phyloP scores from a whole-genome alignment of 2,329 filamentous ascomycete genomes.

The Phialemonium atrogriseum region DNA sequence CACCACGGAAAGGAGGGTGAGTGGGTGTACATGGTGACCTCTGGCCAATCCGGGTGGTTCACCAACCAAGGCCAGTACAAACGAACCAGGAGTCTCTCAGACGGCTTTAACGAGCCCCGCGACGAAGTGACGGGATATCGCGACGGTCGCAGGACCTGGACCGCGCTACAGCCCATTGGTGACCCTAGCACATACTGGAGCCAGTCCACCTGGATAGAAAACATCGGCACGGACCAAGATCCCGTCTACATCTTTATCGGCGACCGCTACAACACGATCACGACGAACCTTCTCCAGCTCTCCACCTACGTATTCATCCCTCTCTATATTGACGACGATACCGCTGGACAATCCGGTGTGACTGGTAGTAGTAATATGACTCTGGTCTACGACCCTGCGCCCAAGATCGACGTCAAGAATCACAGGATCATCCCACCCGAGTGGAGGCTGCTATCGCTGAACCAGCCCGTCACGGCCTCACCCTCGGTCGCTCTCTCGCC shows the following conservation, averaged over 20 bases:
- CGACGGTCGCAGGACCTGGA: constrained; percentile 4
- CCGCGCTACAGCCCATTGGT: constrained; percentile 1
- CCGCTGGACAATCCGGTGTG: constrained; percentile 3
- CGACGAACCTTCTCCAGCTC: constrained; percentile 2
- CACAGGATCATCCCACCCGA: not conserved
- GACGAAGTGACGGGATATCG: constrained; percentile 4
- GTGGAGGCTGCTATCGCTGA: constrained; percentile 5
- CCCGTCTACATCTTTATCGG: constrained; percentile 4
- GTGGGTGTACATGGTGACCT: constrained; percentile 6
- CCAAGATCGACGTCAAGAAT: constrained; percentile 1
- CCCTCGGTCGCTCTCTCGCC: not conserved
- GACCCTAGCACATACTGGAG: constrained; percentile 5
- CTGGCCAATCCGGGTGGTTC: constrained; percentile 5
- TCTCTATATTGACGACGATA: constrained; percentile 2
- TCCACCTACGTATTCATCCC: constrained; percentile 5
- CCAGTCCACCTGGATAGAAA: constrained; percentile 5
- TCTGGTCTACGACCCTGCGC: constrained; percentile 3
- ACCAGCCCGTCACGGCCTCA: constrained; percentile 4
- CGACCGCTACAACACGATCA: constrained; percentile 3
- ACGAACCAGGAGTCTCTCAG: constrained; percentile 1
- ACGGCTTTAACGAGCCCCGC: constrained; percentile 4
- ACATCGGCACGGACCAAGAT: constrained; percentile 4
- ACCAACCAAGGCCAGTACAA: constrained; percentile 4
- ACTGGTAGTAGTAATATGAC: constrained; percentile 4
- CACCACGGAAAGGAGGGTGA: constrained; percentile 4